Percentiles rank a stretch among this genome's conserved stretches.
Conservation (phyloP, 371 early-diverging fungal species). For the Apophysomyces variabilis region DNA sequence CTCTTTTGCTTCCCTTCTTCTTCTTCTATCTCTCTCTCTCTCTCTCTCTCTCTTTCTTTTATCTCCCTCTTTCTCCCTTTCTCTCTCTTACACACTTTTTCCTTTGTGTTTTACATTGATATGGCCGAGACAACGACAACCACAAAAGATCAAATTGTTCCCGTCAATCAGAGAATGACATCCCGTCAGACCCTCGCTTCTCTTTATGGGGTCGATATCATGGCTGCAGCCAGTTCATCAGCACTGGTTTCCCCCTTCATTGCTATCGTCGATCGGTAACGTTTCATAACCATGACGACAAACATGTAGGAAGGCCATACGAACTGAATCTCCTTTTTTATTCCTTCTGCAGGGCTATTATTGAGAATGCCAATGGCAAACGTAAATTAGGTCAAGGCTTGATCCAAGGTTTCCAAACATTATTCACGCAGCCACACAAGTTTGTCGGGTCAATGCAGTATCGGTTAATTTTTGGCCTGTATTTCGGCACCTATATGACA, state of each 20-base stretch:
- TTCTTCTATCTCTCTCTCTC: neutral
- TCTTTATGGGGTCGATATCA: conserved; percentile 49
- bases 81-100: neutral
- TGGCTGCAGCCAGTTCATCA: conserved; percentile 50
- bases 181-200: conserved; percentile 17
- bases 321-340: neutral
- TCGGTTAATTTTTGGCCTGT: conserved; percentile 57
- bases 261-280: conserved; percentile 66
- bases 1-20: neutral
- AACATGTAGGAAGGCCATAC: no score
- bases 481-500: conserved; percentile 60
- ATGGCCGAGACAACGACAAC: conserved; percentile 3
- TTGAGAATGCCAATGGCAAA: conserved; percentile 65
- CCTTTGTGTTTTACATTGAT: neutral
- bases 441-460: conserved; percentile 56
- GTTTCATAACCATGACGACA: no score
- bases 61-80: conserved; percentile 1
- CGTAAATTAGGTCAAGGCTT: conserved; percentile 50
- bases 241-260: conserved; percentile 63
- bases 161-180: neutral
- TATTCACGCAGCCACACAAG: conserved; percentile 46
- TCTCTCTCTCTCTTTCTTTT: neutral
- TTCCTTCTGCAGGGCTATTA: conserved; percentile 51
- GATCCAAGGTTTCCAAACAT: conserved; percentile 38
- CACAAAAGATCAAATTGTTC: conserved; percentile 4